These are phyloP conservation scores for Neospora caninum DNA, from an alignment of 169 alveolate genomes.

Conservation along the genomic window DNA sequence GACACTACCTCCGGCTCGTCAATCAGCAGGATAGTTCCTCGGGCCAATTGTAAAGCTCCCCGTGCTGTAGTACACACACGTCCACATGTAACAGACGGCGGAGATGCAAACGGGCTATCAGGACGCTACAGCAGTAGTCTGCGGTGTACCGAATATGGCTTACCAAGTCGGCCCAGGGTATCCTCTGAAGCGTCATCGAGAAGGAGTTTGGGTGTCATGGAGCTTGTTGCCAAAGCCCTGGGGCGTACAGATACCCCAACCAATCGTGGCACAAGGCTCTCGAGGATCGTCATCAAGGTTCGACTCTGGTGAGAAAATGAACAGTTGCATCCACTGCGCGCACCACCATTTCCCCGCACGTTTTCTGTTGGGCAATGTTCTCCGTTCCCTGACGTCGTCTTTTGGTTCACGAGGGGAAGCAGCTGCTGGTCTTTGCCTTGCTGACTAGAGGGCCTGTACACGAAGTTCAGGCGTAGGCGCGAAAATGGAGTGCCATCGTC, in stretches of 20 bases:
- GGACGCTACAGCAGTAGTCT: no score
- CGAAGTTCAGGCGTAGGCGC: not conserved
- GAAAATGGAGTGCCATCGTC: not conserved
- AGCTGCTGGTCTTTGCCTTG: not conserved
- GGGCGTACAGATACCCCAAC: conserved; percentile 26
- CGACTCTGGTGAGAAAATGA: not conserved
- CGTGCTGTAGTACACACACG: conserved; percentile 12
- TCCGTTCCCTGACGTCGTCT: not conserved
- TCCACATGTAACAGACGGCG: not conserved
- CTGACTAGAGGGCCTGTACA: not conserved
- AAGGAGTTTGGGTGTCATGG: not conserved
- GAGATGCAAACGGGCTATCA: not conserved
- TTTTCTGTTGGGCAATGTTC: not conserved
- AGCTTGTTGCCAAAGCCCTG: not conserved
- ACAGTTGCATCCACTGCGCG: not conserved
- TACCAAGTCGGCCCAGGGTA: not conserved
- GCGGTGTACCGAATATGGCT: not conserved
- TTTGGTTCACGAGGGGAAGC: not conserved
- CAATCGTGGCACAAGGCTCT: not conserved
- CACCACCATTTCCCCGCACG: not conserved
- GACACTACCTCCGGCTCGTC: conserved; percentile 35
- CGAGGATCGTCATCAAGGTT: not conserved
- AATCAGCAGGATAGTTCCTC: not conserved
- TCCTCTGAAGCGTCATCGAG: not conserved
- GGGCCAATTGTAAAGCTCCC: not conserved